Evolutionary conservation across 192 early-diverging fungal species (phyloP), one percentile per base, ranked within the genome.

Genomic region (Rhizoclosmatium sp.): DNA sequence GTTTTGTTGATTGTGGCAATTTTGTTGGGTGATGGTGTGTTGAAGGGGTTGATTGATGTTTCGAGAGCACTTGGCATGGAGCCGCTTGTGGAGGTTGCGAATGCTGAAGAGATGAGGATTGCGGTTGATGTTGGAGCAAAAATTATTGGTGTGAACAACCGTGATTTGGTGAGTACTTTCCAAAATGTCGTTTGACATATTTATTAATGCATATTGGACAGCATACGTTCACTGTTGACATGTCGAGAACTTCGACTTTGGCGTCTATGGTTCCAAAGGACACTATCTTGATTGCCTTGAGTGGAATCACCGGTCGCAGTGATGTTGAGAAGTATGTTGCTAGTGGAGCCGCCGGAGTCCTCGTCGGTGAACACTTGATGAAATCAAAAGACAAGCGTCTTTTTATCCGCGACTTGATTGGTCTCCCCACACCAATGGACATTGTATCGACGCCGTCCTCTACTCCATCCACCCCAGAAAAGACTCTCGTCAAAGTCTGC

Each of bases 51-150:
- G 10, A 88, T 98, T 73, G 84, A 78, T 3, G 97, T 93, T 81
- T 87, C 95, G 3, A 88, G 94, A 7, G 56, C 71, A 3, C 86
- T 98, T 21, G 93, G 93, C 3, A 99, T 99, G 92, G 98, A 99
- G 83, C 97, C 98, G n/a, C 86, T 99, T 75, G 97, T 99, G 2
- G 98, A 99, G 82, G 98, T 99, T 46, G 97, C 98, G 78, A 94
- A 92, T 77, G 86, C 80, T 23, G 91, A 89, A 46, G 97, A 99
- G 85, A 97, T 99, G 97, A 79, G 85, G 41, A 87, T 90, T 59
- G 98, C 98, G 0, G 78, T 97, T 40, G 88, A 87, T 47, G 81
- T 93, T 3, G 96, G 94, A 0, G 91, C 98, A 40, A 90, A 89
- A 78, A 91, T 99, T 39, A 93, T 99, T 80, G 98, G 98, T 68